Base-by-base conservation (phyloP, 2,329 filamentous ascomycete genomes). In the Penicillium sp. region DNA sequence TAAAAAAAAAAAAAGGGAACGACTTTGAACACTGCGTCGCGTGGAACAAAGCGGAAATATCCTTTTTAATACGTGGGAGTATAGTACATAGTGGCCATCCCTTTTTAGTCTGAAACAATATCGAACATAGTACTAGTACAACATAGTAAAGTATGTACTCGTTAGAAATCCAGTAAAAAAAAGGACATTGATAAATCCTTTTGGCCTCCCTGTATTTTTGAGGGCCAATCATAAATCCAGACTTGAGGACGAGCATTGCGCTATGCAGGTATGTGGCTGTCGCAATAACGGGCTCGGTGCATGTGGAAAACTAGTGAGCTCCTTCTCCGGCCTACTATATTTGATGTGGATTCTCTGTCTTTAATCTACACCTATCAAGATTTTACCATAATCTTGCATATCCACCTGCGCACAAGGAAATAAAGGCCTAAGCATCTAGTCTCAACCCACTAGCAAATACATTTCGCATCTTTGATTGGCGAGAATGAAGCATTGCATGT, bases 231-330 rank as follows among this genome's bases (percentile, higher is more conserved):
- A 50, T 13, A 53, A 37, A n/a, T 31, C 11, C 5, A 20, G 24
- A 3, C 18, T 14, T n/a, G 3, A 39, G 9, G 11, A 43, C 29
- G n/a, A 49, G 20, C 16, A 37, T 14, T 47, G 43, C 26, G 26
- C 18, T 40, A 49, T 50, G 37, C 38, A 50, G 39, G 29, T 14
- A n/a, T 18, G 22, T 42, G 31, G 45, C 4, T 18, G 45, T 55
- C 39, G 52, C 38, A 55, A 55, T 55, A 50, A 50, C 14, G 24
- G 14, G n/a, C 9, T 14, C 4, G 35, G 39, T 55, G 32, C 52
- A 39, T 55, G 20, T 43, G 16, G 4, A 24, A 44, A 50, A 10
- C 29, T 16, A 32, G 16, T 24, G 42, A 34, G 20, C 29, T 40
- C 20, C 35, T 35, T 20, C 29, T 13, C 35, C 29, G 32, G 11